These are phyloP conservation scores for Suhomyces kunorum DNA, from an alignment of 1,139 yeast species.

Conservation along the genomic window DNA sequence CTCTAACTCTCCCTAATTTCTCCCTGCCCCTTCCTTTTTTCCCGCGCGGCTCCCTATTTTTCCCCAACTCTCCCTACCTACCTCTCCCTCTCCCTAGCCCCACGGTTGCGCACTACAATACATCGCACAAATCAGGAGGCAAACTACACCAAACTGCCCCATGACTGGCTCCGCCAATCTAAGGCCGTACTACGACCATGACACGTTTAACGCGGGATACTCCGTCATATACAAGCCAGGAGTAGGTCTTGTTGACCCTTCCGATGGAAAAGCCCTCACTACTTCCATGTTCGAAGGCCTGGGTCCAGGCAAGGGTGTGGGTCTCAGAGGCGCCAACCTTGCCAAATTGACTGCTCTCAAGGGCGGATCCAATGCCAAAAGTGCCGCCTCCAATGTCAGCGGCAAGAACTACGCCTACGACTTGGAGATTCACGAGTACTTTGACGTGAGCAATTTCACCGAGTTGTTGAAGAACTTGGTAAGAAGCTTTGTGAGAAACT, in stretches of 20 bases:
- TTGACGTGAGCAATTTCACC: conserved; percentile 57
- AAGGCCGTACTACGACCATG: conserved; percentile 77
- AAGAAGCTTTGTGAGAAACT: conserved; percentile 65
- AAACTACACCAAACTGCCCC: conserved; percentile 6
- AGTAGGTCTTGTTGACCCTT: conserved; percentile 53
- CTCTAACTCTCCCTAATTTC: neutral
- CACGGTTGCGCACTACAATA: neutral
- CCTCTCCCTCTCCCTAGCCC: neutral
- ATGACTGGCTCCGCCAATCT: conserved; percentile 22
- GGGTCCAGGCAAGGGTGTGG: conserved; percentile 26
- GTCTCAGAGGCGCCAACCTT: conserved; percentile 22
- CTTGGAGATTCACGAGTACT: conserved; percentile 66
- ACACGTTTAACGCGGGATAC: conserved; percentile 67
- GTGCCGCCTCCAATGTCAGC: conserved; percentile 4
- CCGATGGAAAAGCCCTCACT: conserved; percentile 38
- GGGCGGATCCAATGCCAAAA: conserved; percentile 14
- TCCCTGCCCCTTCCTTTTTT: too few relatives aligned
- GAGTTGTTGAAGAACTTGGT: conserved; percentile 56
- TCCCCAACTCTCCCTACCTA: neutral
- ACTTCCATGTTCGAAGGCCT: conserved; percentile 15
- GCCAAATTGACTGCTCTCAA: conserved; percentile 32
- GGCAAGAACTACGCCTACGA: conserved; percentile 58
- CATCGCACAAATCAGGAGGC: conserved; percentile 6
- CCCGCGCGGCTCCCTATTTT: too few relatives aligned
- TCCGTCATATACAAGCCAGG: conserved; percentile 63